Evolutionary conservation across 177 flowering plant genomes (phyloP).

Genomic region (Vitis hybrid): DNA sequence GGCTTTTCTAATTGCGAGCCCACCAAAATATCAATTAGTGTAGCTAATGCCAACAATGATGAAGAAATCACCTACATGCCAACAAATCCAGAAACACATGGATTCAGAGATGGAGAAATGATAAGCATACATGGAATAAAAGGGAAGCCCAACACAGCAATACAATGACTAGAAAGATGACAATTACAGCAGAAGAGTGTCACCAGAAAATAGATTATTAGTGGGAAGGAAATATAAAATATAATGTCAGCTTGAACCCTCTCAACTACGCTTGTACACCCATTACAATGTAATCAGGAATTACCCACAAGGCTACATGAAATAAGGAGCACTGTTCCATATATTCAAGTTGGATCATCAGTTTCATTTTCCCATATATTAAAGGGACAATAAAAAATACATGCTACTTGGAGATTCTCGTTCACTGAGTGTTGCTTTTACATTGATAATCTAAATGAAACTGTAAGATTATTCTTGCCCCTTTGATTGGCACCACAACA

Average conservation of each 20-base stretch:
- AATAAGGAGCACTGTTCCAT: background rate
- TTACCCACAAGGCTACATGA: background rate
- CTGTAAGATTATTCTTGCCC: too few species aligned
- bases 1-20: constrained; percentile 39
- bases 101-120: background rate
- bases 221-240: background rate
- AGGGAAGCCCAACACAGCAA: background rate
- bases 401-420: too few species aligned
- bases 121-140: background rate
- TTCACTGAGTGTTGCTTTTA: too few species aligned
- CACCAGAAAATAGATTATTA: background rate
- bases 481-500: too few species aligned
- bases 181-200: background rate
- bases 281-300: background rate
- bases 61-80: constrained; percentile 72
- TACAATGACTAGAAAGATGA: background rate
- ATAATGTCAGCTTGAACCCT: background rate
- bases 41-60: constrained; percentile 78
- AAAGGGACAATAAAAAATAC: too few species aligned
- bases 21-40: constrained; percentile 69
- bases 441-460: too few species aligned
- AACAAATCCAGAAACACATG: constrained; percentile 4
- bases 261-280: background rate
- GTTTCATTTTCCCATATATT: background rate
- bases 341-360: background rate